phyloP scores from a whole-genome alignment of 495 filamentous ascomycete species.

The Lindgomyces ingoldianus region DNA sequence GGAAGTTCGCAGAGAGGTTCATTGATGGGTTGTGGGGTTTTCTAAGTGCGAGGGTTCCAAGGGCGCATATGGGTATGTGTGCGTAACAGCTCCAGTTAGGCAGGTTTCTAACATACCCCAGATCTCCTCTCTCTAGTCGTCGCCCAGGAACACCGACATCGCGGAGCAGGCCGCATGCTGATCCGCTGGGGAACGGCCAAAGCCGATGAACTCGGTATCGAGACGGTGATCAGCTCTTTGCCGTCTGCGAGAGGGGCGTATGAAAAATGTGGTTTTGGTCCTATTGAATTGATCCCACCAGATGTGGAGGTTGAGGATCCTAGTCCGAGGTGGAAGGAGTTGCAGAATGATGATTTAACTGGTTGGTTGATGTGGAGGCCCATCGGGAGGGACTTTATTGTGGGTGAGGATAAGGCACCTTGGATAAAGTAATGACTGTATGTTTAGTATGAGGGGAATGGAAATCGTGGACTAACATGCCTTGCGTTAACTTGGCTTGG shows the following conservation, averaged over 20 bases:
- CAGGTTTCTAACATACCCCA: background rate
- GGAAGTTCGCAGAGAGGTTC: constrained; percentile 28
- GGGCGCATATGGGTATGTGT: constrained; percentile 30
- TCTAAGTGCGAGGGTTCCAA: constrained; percentile 17
- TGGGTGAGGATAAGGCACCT: constrained; percentile 24
- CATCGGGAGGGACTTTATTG: constrained; percentile 20
- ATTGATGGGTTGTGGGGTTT: constrained; percentile 30
- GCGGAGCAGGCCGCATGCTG: constrained; percentile 43
- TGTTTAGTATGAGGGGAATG: too few relatives aligned
- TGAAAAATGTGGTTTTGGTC: constrained; percentile 42
- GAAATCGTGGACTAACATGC: too few relatives aligned
- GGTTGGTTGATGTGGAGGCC: constrained; percentile 31
- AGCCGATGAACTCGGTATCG: constrained; percentile 44
- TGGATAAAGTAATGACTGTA: constrained; percentile 6
- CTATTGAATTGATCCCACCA: constrained; percentile 23
- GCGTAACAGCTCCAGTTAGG: background rate
- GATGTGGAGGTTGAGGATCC: constrained; percentile 16
- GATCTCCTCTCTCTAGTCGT: constrained; percentile 26
- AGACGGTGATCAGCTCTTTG: constrained; percentile 44
- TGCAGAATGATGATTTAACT: constrained; percentile 20
- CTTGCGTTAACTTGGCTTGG: too few relatives aligned
- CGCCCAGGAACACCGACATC: constrained; percentile 20
- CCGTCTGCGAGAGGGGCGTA: constrained; percentile 41
- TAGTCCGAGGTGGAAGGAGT: constrained; percentile 26
- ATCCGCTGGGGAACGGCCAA: constrained; percentile 46